Conservation (phyloP, 164 flowering plant genomes). For the Saururus chinensis region DNA sequence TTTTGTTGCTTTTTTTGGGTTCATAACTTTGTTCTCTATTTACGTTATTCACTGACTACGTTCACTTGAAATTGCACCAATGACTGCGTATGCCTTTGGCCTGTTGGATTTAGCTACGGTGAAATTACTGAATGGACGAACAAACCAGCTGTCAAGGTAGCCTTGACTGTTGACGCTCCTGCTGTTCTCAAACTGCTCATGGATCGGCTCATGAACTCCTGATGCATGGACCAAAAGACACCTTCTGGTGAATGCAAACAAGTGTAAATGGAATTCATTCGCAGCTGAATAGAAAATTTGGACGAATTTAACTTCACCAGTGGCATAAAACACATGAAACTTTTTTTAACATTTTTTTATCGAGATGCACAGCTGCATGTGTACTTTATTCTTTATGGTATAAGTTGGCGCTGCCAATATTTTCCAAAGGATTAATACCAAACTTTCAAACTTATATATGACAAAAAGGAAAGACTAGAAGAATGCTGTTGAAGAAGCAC, state of each 20-base stretch:
- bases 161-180: conserved; percentile 84
- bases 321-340: too few species aligned
- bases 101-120: conserved; percentile 34
- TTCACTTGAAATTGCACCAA: not conserved
- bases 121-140: conserved; percentile 69
- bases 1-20: too few species aligned
- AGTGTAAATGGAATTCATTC: not conserved
- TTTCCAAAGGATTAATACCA: too few species aligned
- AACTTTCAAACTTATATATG: too few species aligned
- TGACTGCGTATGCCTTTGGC: not conserved
- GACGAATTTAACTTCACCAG: too few species aligned
- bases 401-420: too few species aligned
- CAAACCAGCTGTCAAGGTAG: conserved; percentile 80
- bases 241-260: not conserved
- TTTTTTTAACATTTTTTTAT: too few species aligned
- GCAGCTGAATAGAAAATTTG: not conserved
- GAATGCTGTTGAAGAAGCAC: not conserved
- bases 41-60: too few species aligned
- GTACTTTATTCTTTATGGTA: too few species aligned
- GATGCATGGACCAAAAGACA: not conserved
- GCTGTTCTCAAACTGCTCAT: conserved; percentile 53
- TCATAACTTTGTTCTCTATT: not conserved
- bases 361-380: too few species aligned
- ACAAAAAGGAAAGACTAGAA: too few species aligned
- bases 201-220: conserved; percentile 71